Evolutionary conservation across 257 asterid genomes (phyloP), one percentile per base, ranked within the genome.

Genomic region (Solanum bulbocastanum): DNA sequence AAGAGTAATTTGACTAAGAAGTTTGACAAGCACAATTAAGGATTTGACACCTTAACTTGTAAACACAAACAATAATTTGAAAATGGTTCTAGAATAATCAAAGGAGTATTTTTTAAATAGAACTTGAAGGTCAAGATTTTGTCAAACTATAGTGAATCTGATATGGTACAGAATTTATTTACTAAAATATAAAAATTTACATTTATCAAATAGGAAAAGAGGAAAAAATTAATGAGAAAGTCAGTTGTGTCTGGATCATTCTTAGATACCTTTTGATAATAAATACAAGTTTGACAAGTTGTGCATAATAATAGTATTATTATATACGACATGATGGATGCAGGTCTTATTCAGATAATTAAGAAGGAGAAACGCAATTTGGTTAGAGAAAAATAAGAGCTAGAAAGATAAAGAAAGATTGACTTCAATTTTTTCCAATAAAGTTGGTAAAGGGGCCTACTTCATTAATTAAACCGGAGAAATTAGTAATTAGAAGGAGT

Each of bases 381-480:
- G 72, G 5, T 16, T 27, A 44, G 15, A 15, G 25, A 37, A 10
- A 76, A 79, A 44, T 79, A 27, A n/a, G 33, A 39, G 36, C 62
- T 60, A 46, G 1, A 2, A 73, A 71, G 44, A 18, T 8, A 72
- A 33, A 76, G 13, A 39, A 76, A 78, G 15, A 25, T 14, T 15
- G 84, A 78, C 65, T 42, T 27, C 62, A 40, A 7, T 44, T 35
- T 74, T 65, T 74, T 89, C 89, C 87, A 72, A 39, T 42, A 56
- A 39, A 37, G 85, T 86, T 89, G 88, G 15, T 75, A 10, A 49
- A 18, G 84, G 84, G 87, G 12, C 83, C 82, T 65, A 44, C 30
- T 49, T 27, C 69, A 75, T 87, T 89, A 79, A 89, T 87, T 89
- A 83, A 86, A 79, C 79, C 82, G 40, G 58, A 84, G 74, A 68